phyloP scores from a whole-genome alignment of 331 rosid genomes.

The Erythrophleum ivorense region DNA sequence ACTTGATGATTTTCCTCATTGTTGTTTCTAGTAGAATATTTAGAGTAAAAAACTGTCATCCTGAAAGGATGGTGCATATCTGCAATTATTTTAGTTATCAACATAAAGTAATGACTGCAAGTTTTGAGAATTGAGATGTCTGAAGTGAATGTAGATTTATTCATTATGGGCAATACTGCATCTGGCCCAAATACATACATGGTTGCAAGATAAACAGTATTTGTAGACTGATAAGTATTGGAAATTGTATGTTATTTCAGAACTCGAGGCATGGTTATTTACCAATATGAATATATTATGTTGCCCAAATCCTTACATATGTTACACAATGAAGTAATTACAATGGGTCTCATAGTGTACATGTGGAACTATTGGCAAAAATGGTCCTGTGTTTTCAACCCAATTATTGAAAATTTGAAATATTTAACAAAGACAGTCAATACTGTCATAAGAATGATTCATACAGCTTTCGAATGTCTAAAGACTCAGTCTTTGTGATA shows the following conservation, averaged over 20 bases:
- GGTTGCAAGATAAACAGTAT: not conserved
- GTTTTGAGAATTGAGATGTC: not conserved
- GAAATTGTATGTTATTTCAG: not conserved
- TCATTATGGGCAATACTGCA: not conserved
- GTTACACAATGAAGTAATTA: slow-evolving; percentile 17
- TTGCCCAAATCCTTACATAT: not conserved
- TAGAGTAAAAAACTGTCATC: not conserved
- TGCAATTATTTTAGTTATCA: not conserved
- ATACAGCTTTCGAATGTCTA: slow-evolving; percentile 8
- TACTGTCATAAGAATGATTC: not conserved
- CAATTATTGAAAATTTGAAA: not conserved
- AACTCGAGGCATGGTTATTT: not conserved
- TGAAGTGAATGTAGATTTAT: not conserved
- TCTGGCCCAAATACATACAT: not conserved
- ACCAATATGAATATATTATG: not conserved
- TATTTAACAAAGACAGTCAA: not conserved
- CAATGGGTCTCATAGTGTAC: not conserved
- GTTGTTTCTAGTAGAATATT: not conserved
- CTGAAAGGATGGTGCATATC: not conserved
- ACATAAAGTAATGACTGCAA: not conserved
- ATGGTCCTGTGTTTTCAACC: not conserved
- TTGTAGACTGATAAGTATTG: not conserved
- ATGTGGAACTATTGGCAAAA: not conserved
- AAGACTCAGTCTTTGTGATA: not conserved
- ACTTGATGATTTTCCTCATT: not conserved